Evolutionary conservation across 148 eudicot species (phyloP).

Genomic region (Gaultheria prostrata): DNA sequence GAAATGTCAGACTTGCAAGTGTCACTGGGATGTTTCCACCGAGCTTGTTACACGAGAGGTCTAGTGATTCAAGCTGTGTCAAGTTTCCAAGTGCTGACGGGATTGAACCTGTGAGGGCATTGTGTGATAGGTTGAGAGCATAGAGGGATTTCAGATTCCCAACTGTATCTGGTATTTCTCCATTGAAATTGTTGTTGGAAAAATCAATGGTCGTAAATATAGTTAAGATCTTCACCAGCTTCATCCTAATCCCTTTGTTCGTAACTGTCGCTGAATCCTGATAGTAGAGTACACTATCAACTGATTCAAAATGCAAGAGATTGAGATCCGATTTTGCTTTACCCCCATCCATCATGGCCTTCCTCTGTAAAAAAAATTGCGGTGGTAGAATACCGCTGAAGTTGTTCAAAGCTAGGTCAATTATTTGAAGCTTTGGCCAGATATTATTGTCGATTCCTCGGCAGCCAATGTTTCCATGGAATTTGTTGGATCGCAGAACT

Average conservation of each 20-base stretch:
- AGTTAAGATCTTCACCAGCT: constrained; percentile 40
- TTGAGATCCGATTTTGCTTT: not conserved
- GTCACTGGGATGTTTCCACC: constrained; percentile 29
- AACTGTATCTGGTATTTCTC: constrained; percentile 27
- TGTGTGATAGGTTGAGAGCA: constrained; percentile 38
- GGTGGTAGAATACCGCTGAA: constrained; percentile 25
- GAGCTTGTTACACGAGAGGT: constrained; percentile 13
- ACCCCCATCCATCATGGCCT: constrained; percentile 15
- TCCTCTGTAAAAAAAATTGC: constrained; percentile 13
- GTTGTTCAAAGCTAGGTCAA: constrained; percentile 38
- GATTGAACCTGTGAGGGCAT: constrained; percentile 31
- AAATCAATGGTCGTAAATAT: constrained; percentile 40
- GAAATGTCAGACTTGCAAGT: constrained; percentile 28
- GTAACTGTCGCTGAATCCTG: constrained; percentile 34
- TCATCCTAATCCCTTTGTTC: constrained; percentile 31
- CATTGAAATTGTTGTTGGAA: constrained; percentile 33
- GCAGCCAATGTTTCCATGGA: not conserved
- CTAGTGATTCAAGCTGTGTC: constrained; percentile 14
- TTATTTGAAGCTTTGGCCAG: constrained; percentile 39
- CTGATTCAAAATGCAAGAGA: not conserved
- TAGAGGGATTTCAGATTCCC: constrained; percentile 29
- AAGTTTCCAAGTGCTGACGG: constrained; percentile 33
- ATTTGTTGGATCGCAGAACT: constrained; percentile 27
- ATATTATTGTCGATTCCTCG: not conserved
- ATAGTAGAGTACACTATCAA: not conserved